Percentiles rank a stretch among this genome's conserved stretches.
phyloP scores from a whole-genome alignment of 768 basidiomycete species.

The Crepidotus variabilis region DNA sequence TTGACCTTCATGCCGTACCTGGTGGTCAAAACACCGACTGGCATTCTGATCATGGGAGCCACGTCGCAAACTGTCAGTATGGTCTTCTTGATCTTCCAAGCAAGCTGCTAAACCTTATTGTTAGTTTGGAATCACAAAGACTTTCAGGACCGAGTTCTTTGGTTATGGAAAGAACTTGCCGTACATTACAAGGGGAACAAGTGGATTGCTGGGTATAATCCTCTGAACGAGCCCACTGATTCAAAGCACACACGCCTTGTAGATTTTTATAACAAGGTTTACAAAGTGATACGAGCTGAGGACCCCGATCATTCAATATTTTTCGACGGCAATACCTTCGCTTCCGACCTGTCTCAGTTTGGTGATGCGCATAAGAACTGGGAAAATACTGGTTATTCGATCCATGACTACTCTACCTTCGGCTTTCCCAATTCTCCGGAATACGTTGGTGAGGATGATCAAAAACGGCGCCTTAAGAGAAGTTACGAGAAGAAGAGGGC shows the following conservation, averaged over 20 bases:
- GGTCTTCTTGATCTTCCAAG: not conserved
- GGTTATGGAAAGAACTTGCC: conserved; percentile 77
- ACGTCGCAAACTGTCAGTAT: conserved; percentile 54
- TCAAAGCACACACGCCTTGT: conserved; percentile 60
- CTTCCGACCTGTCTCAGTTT: conserved; percentile 72
- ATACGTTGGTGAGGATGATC: conserved; percentile 51
- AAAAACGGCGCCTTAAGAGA: conserved; percentile 44
- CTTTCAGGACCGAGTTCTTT: conserved; percentile 74
- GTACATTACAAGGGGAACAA: conserved; percentile 71
- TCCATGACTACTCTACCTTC: conserved; percentile 74
- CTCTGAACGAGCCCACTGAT: conserved; percentile 81
- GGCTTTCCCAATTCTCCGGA: conserved; percentile 63
- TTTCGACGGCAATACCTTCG: conserved; percentile 84
- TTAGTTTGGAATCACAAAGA: conserved; percentile 80
- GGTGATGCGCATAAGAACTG: conserved; percentile 59
- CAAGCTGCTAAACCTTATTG: not conserved
- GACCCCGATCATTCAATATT: conserved; percentile 74
- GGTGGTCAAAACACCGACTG: conserved; percentile 78
- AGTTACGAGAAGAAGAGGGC: conserved; percentile 72
- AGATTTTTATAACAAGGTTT: conserved; percentile 63
- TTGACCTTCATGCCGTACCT: conserved; percentile 77
- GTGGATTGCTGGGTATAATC: conserved; percentile 88
- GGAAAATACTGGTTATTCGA: conserved; percentile 72
- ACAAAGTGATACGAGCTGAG: conserved; percentile 65
- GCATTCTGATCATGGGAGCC: conserved; percentile 72